Evolutionary conservation across 495 filamentous ascomycete species (phyloP).

Genomic region (Ramalina peruviana): DNA sequence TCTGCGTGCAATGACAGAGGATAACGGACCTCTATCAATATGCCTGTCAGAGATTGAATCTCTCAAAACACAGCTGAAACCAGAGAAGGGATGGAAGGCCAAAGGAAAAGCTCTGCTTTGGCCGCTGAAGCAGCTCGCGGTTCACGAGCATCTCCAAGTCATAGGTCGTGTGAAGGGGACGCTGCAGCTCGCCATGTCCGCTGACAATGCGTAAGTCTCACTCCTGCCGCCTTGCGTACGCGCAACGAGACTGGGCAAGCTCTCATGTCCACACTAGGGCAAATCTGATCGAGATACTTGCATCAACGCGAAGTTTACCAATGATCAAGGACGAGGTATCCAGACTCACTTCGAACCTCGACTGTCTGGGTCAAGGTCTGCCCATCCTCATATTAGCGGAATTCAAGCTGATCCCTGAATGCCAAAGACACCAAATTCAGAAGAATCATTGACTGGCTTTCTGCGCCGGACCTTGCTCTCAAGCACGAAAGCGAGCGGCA

Average conservation of each 20-base stretch:
- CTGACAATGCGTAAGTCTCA: background rate
- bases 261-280: background rate
- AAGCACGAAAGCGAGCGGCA: background rate
- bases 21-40: background rate
- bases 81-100: background rate
- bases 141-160: background rate
- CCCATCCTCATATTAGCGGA: too few species aligned
- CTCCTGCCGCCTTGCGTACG: background rate
- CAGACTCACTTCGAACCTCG: background rate
- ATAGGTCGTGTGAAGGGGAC: background rate
- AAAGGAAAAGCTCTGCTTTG: background rate
- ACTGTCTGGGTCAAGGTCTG: background rate
- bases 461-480: background rate
- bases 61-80: background rate
- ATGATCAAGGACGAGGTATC: background rate
- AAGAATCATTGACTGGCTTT: background rate
- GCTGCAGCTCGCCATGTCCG: background rate
- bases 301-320: background rate
- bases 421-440: background rate
- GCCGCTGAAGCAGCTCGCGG: background rate
- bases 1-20: background rate
- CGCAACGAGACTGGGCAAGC: background rate
- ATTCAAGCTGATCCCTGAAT: too few species aligned
- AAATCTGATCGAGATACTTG: background rate
- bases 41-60: background rate